Conservation (phyloP, 371 early-diverging fungal species). For the Mucor indicus region DNA sequence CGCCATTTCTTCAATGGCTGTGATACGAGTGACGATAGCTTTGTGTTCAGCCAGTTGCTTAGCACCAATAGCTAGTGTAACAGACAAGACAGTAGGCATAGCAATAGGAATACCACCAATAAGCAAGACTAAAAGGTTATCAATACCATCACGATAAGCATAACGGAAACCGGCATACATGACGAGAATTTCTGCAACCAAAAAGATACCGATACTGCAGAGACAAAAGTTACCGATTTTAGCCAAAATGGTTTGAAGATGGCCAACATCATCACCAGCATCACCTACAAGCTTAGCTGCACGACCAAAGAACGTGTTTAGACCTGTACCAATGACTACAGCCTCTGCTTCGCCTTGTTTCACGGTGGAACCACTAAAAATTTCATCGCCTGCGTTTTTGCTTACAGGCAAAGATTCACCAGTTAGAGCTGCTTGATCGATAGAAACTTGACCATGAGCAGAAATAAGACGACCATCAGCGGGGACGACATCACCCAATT, state of each 20-base stretch:
- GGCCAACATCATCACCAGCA: constrained; percentile 75
- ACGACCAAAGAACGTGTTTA: constrained; percentile 81
- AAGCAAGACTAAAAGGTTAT: constrained; percentile 62
- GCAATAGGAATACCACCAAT: constrained; percentile 72
- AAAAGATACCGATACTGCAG: constrained; percentile 58
- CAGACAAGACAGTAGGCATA: constrained; percentile 78
- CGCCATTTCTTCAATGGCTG: constrained; percentile 85
- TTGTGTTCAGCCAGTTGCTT: constrained; percentile 86
- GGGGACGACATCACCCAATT: constrained; percentile 71
- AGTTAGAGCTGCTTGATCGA: constrained; percentile 77
- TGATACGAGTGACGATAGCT: constrained; percentile 81
- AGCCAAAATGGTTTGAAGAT: constrained; percentile 77
- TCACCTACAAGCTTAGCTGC: constrained; percentile 74
- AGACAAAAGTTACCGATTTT: constrained; percentile 85
- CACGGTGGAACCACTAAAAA: constrained; percentile 73
- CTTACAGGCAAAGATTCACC: constrained; percentile 70
- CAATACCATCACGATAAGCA: constrained; percentile 57
- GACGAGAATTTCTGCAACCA: constrained; percentile 74
- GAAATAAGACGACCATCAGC: constrained; percentile 59
- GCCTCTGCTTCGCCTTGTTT: constrained; percentile 87
- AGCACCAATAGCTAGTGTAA: constrained; percentile 90
- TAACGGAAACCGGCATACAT: constrained; percentile 73
- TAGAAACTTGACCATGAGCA: constrained; percentile 41
- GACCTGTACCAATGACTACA: constrained; percentile 76
- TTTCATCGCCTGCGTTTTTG: constrained; percentile 61